Conservation (phyloP, 306 rosid species). For the Ziziphus jujuba region DNA sequence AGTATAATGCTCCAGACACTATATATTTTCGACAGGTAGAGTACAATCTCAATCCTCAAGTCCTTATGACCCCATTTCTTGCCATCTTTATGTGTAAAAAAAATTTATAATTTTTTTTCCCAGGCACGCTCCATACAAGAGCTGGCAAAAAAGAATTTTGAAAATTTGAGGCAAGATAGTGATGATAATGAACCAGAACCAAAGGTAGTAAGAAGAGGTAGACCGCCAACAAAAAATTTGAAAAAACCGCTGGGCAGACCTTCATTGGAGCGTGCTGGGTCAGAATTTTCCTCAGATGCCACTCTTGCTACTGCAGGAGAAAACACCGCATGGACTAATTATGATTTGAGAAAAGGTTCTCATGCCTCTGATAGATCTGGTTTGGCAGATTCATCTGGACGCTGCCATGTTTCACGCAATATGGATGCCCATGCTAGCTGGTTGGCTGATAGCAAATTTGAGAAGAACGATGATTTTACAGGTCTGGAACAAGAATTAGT, state of each 20-base stretch:
- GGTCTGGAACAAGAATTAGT: slow-evolving; percentile 31
- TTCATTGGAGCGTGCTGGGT: slow-evolving; percentile 42
- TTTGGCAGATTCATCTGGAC: slow-evolving; percentile 42
- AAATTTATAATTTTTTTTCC: slow-evolving; percentile 10
- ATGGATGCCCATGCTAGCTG: slow-evolving; percentile 41
- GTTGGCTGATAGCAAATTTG: slow-evolving; percentile 45
- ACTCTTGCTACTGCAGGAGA: slow-evolving; percentile 54
- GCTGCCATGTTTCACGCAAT: slow-evolving; percentile 38
- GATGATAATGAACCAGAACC: slow-evolving; percentile 59
- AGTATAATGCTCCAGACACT: slow-evolving; percentile 71
- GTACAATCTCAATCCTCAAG: slow-evolving; percentile 11
- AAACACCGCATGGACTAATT: slow-evolving; percentile 34
- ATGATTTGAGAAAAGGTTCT: slow-evolving; percentile 48
- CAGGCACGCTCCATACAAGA: slow-evolving; percentile 75
- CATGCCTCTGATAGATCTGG: slow-evolving; percentile 39
- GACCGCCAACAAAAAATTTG: slow-evolving; percentile 65
- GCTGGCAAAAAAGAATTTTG: slow-evolving; percentile 59
- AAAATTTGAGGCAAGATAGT: slow-evolving; percentile 68
- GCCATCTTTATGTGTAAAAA: slow-evolving; percentile 9
- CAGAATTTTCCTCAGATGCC: slow-evolving; percentile 53
- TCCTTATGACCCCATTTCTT: background rate
- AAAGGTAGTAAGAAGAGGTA: slow-evolving; percentile 61
- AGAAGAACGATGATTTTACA: slow-evolving; percentile 49
- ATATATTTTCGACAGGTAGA: slow-evolving; percentile 71
- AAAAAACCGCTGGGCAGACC: slow-evolving; percentile 47